Base-by-base conservation (phyloP, 2,329 filamentous ascomycete species). In the Cylindrodendrum hubeiense region DNA sequence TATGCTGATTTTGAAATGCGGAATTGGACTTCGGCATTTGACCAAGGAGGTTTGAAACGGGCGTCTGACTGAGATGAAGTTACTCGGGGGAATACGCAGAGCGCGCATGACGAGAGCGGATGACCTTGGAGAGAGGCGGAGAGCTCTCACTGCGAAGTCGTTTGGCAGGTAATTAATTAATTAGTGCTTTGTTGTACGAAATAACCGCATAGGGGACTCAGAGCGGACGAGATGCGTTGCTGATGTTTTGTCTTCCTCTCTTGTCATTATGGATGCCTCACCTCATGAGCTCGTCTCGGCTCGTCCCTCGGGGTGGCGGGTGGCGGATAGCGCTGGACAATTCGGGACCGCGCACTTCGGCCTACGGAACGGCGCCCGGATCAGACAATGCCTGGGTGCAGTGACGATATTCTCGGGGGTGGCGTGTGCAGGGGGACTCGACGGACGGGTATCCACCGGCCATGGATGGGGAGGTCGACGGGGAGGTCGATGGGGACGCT, bases 361-460 rank as follows among this genome's bases (percentile, higher is more conserved):
- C 57, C 41, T n/a, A 37, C 43, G 43, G 54, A 49, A 37, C 44
- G 46, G 53, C 24, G n/a, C 15, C 33, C 24, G 49, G 37, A 67
- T 68, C 53, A 67, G 57, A 67, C 58, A 65, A 52, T 59, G 28
- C 24, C 47, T 26, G 50, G 54, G 57, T 44, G 44, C 44, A 66
- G 64, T 69, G 68, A 73, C 60, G 68, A 73, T 68, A 63, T 63
- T 53, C 59, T 60, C 41, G 37, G 52, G 22, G 57, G 59, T 71
- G 67, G 69, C 50, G 66, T 37, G 54, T 57, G 55, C 60, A 63
- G 58, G 44, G 55, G 46, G 54, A 34, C 33, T 39, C 5, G 37
- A 51, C 26, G 30, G 50, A 33, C 47, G 28, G 47, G 28, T 33
- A 51, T 43, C 17, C 63, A 41, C 53, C 61, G 49, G 61, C 57